Percentiles rank a stretch among this genome's conserved stretches.
Evolutionary conservation across 768 basidiomycete genomes (phyloP).

Genomic region (Agrocybe praecox): DNA sequence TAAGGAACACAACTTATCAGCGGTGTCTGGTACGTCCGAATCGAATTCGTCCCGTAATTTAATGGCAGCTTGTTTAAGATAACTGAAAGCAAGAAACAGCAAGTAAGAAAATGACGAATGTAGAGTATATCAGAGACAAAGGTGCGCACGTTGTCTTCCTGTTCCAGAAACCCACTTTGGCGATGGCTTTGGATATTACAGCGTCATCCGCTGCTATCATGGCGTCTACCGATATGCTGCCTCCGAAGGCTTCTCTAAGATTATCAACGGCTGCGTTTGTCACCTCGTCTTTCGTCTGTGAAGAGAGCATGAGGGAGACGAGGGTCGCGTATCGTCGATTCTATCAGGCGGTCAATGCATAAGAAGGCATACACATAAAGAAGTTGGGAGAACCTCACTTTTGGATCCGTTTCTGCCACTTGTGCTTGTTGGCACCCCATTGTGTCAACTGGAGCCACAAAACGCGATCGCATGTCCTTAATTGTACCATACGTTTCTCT

Average conservation of each 20-base stretch:
- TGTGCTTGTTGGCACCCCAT: slow-evolving; percentile 87
- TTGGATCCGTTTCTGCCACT: slow-evolving; percentile 61
- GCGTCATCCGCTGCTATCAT: slow-evolving; percentile 64
- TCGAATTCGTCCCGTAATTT: slow-evolving; percentile 70
- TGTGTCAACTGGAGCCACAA: slow-evolving; percentile 87
- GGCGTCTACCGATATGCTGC: slow-evolving; percentile 74
- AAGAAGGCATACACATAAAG: not conserved
- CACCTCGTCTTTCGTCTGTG: slow-evolving; percentile 93
- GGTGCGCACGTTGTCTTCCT: slow-evolving; percentile 74
- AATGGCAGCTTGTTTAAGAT: slow-evolving; percentile 74
- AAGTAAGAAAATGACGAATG: not conserved
- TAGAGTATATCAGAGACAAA: not conserved
- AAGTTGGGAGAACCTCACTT: slow-evolving; percentile 46
- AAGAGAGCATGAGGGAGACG: slow-evolving; percentile 92
- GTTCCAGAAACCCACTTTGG: slow-evolving; percentile 93
- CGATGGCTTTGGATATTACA: slow-evolving; percentile 74
- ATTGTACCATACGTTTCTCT: slow-evolving; percentile 70
- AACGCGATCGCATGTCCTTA: slow-evolving; percentile 70
- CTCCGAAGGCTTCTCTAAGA: slow-evolving; percentile 74
- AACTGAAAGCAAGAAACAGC: slow-evolving; percentile 39
- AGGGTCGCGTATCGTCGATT: slow-evolving; percentile 83
- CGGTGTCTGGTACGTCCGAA: slow-evolving; percentile 87
- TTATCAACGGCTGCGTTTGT: slow-evolving; percentile 79
- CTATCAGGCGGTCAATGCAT: slow-evolving; percentile 36
- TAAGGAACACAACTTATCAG: slow-evolving; percentile 84